A percentile compares a stretch with the other conserved stretches of the same genome.
These are phyloP conservation scores for Eleusine coracana DNA, from an alignment of 176 grass and related monocot species.

Conservation along the genomic window DNA sequence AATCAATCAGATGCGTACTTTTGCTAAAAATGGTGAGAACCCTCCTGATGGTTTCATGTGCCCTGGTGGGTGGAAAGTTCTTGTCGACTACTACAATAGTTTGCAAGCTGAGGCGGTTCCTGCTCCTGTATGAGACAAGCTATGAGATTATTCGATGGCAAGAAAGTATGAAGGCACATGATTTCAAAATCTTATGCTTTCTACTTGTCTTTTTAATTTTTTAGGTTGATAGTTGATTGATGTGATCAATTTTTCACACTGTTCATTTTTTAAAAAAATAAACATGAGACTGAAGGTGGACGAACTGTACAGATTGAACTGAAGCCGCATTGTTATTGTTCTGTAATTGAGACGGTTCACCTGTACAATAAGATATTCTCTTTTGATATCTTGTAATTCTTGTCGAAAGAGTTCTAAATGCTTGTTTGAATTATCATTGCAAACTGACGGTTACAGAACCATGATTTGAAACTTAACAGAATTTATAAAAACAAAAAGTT, in stretches of 20 bases:
- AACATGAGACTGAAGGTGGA: constrained; percentile 12
- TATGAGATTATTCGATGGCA: constrained; percentile 9
- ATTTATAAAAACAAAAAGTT: too few relatives aligned
- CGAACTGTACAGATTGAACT: background rate
- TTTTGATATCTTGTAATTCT: too few relatives aligned
- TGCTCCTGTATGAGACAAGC: constrained; percentile 47
- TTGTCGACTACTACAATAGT: constrained; percentile 87
- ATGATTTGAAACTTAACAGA: too few relatives aligned
- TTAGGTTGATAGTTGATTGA: constrained; percentile 41
- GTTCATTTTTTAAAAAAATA: constrained; percentile 18
- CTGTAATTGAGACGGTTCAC: background rate
- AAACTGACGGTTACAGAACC: too few relatives aligned
- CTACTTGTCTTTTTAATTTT: background rate
- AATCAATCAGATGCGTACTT: constrained; percentile 77
- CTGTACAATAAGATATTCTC: constrained; percentile 16
- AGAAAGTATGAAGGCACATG: background rate
- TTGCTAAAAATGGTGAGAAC: constrained; percentile 82
- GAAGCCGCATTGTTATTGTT: background rate
- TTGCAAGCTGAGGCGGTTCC: constrained; percentile 55
- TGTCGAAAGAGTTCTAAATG: too few relatives aligned
- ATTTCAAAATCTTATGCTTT: constrained; percentile 15
- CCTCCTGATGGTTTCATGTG: constrained; percentile 98
- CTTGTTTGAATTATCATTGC: too few relatives aligned
- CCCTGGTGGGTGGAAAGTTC: constrained; percentile 89
- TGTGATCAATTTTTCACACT: background rate